Conservation (phyloP, 768 basidiomycete genomes). For the Postia placenta region DNA sequence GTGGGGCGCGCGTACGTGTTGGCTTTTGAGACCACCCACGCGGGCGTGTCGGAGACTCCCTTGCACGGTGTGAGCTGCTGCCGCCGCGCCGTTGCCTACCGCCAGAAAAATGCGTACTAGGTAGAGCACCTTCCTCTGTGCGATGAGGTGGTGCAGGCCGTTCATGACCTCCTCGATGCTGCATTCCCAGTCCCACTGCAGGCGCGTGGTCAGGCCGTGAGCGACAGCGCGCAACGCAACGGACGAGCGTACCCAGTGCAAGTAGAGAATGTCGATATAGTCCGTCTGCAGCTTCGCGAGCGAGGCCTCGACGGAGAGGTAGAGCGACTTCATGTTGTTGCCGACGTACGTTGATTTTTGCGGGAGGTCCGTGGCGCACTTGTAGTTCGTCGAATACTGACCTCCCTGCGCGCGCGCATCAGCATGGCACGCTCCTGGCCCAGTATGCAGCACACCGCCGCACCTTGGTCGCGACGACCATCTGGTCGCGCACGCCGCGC, state of each 20-base stretch:
- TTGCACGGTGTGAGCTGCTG: neutral
- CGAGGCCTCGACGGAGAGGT: slow-evolving; percentile 25
- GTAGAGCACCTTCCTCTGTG: slow-evolving; percentile 40
- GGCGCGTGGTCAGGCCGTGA: no score
- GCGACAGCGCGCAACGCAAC: no score
- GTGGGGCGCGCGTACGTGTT: slow-evolving; percentile 35
- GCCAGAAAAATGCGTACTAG: slow-evolving; percentile 9
- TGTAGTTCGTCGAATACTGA: slow-evolving; percentile 22
- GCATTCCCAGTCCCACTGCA: slow-evolving; percentile 49
- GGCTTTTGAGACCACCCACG: slow-evolving; percentile 31
- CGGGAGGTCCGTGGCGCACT: slow-evolving; percentile 12
- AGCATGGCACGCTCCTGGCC: neutral
- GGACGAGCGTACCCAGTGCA: slow-evolving; percentile 26
- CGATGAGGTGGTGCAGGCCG: slow-evolving; percentile 44
- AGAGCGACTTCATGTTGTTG: slow-evolving; percentile 34
- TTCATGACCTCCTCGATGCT: slow-evolving; percentile 53
- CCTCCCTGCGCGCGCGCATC: neutral
- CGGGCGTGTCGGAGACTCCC: slow-evolving; percentile 27
- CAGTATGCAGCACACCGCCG: neutral
- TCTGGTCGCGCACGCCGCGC: slow-evolving; percentile 39
- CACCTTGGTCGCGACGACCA: slow-evolving; percentile 44
- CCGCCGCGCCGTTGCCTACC: neutral
- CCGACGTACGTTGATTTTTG: slow-evolving; percentile 26
- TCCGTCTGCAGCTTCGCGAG: slow-evolving; percentile 36
- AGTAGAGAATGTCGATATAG: slow-evolving; percentile 42